Percentiles rank a stretch among this genome's conserved stretches.
These are phyloP conservation scores for Leccinum fallax DNA, from an alignment of 1,284 basidiomycete genomes.

Conservation along the genomic window DNA sequence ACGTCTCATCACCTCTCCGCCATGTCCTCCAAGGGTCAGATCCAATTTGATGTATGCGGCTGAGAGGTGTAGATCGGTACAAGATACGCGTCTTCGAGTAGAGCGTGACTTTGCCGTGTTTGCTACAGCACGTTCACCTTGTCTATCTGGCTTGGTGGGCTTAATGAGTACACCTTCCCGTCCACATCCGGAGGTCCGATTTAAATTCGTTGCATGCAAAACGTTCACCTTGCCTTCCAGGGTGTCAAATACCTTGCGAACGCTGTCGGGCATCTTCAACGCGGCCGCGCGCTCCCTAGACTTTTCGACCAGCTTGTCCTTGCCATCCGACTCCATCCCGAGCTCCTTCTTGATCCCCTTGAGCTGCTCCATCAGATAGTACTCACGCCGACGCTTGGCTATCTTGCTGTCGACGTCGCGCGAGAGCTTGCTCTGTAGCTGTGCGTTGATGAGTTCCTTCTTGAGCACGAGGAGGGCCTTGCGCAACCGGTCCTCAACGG, in stretches of 20 bases:
- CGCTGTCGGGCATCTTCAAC: conserved; percentile 92
- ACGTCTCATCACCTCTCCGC: too few relatives aligned
- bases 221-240: too few relatives aligned
- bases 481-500: conserved; percentile 87
- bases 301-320: conserved; percentile 97
- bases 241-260: conserved; percentile 89
- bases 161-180: too few relatives aligned
- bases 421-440: conserved; percentile 93
- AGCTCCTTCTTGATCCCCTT: conserved; percentile 99
- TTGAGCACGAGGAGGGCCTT: conserved; percentile 94
- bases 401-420: conserved; percentile 97
- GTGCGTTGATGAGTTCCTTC: conserved; percentile 98
- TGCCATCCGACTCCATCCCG: conserved; percentile 96
- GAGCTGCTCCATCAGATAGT: conserved; percentile 98
- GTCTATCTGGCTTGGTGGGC: too few relatives aligned
- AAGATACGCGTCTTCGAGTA: too few relatives aligned
- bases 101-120: too few relatives aligned
- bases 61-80: too few relatives aligned
- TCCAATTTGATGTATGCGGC: too few relatives aligned
- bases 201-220: too few relatives aligned
- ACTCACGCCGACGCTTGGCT: conserved; percentile 95
- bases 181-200: too few relatives aligned
- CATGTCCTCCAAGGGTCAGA: too few relatives aligned
- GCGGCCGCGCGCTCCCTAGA: conserved; percentile 88
- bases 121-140: too few relatives aligned